These are phyloP conservation scores for Ophiocytium majus DNA, from an alignment of 352 stramenopile species.

Conservation along the genomic window DNA sequence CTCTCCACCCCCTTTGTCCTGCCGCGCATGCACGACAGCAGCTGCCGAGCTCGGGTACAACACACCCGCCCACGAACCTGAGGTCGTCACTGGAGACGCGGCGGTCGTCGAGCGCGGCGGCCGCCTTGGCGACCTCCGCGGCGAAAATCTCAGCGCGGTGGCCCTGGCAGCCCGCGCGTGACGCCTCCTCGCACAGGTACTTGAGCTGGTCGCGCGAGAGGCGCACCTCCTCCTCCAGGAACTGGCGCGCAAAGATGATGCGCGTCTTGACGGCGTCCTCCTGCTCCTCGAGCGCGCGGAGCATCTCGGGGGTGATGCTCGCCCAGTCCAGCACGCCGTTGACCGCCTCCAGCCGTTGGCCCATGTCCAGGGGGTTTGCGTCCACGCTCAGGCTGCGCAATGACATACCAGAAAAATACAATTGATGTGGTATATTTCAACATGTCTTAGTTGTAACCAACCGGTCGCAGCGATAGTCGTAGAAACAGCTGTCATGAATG, in stretches of 20 bases:
- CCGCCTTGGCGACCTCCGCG: conserved; percentile 66
- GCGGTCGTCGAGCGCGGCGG: conserved; percentile 66
- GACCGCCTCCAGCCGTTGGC: conserved; percentile 65
- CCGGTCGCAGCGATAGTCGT: background rate
- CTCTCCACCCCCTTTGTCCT: no score
- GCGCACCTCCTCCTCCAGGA: conserved; percentile 61
- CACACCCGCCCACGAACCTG: no score
- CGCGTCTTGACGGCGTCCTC: conserved; percentile 68
- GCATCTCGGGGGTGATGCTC: conserved; percentile 20
- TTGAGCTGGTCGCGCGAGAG: conserved; percentile 66
- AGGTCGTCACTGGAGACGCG: conserved; percentile 58
- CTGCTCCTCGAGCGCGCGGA: conserved; percentile 51
- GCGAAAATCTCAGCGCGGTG: conserved; percentile 78
- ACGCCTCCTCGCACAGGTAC: conserved; percentile 77
- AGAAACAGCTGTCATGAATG: background rate
- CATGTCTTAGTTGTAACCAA: background rate
- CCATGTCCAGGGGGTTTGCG: conserved; percentile 64
- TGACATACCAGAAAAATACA: conserved; percentile 6
- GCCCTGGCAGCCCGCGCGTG: conserved; percentile 71
- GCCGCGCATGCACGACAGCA: no score
- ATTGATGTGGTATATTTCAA: conserved; percentile 1
- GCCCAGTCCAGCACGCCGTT: conserved; percentile 58
- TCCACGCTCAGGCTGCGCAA: conserved; percentile 66
- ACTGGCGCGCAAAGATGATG: conserved; percentile 74
- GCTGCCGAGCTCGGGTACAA: background rate